phyloP scores from a whole-genome alignment of 495 filamentous ascomycete species.

The Neurospora africana region DNA sequence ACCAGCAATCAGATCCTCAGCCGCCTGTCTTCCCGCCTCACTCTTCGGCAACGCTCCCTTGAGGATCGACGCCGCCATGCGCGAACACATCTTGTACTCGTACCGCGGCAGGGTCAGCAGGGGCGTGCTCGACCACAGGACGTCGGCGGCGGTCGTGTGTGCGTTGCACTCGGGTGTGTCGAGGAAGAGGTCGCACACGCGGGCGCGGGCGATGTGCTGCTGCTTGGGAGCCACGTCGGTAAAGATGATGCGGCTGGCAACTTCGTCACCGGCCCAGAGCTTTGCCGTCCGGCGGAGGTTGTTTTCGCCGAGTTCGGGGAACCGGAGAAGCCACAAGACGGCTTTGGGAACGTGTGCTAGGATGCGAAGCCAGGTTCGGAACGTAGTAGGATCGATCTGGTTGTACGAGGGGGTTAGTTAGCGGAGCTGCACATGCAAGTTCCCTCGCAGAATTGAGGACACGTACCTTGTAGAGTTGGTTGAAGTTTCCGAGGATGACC shows the following conservation, averaged over 20 bases:
- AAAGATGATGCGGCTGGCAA: conserved; percentile 87
- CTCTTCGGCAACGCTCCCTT: conserved; percentile 72
- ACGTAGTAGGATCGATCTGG: conserved; percentile 95
- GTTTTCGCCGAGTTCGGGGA: conserved; percentile 84
- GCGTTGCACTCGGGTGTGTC: conserved; percentile 98
- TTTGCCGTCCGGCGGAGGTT: conserved; percentile 72
- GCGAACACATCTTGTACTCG: conserved; percentile 96
- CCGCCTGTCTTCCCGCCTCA: conserved; percentile 54
- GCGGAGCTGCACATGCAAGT: not conserved
- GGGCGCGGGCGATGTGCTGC: conserved; percentile 84
- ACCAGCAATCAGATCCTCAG: conserved; percentile 62
- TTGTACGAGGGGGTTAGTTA: not conserved
- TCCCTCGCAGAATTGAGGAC: not conserved
- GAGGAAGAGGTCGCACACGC: conserved; percentile 87
- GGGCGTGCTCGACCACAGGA: conserved; percentile 92
- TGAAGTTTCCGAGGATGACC: conserved; percentile 96
- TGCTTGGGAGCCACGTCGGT: conserved; percentile 95
- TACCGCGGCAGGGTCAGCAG: conserved; percentile 90
- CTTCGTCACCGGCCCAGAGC: conserved; percentile 74
- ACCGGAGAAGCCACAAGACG: conserved; percentile 90
- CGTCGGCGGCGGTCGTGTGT: conserved; percentile 93
- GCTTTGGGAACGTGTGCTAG: conserved; percentile 78
- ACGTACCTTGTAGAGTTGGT: conserved; percentile 95
- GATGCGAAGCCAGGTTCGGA: conserved; percentile 93
- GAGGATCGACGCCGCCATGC: conserved; percentile 93